A percentile compares a stretch with the other conserved stretches of the same genome.
Conservation (phyloP, 2,329 filamentous ascomycete species). For the Hymenoscyphus albidus region DNA sequence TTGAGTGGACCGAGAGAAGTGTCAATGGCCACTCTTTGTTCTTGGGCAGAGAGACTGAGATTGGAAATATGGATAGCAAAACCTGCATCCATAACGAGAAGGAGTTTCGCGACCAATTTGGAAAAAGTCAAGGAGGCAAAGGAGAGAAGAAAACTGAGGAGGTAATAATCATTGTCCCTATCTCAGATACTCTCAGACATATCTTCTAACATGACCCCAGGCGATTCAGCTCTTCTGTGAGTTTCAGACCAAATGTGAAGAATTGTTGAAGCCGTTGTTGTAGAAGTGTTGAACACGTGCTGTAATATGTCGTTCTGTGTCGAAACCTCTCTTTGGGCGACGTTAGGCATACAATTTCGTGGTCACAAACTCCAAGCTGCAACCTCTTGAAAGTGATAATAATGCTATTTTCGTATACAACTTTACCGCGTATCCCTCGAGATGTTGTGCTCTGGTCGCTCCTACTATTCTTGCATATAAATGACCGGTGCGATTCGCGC, state of each 20-base stretch:
- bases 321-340: no score
- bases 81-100: not conserved
- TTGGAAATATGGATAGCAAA: not conserved
- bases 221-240: not conserved
- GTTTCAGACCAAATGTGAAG: not conserved
- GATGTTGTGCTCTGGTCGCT: no score
- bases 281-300: not conserved
- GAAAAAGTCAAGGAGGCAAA: not conserved
- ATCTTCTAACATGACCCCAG: not conserved
- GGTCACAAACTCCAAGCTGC: no score
- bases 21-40: not conserved
- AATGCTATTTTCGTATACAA: no score
- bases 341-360: no score
- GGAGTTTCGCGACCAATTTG: not conserved
- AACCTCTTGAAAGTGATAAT: no score
- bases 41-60: not conserved
- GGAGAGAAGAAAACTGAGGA: not conserved
- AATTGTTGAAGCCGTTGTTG: not conserved
- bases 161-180: not conserved
- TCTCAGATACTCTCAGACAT: not conserved
- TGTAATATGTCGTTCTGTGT: not conserved
- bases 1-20: not conserved
- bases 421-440: no score
- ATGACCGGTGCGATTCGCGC: no score
- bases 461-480: no score